Evolutionary conservation across 108 stramenopile species (phyloP).

Genomic region (Conticribra guillardii): DNA sequence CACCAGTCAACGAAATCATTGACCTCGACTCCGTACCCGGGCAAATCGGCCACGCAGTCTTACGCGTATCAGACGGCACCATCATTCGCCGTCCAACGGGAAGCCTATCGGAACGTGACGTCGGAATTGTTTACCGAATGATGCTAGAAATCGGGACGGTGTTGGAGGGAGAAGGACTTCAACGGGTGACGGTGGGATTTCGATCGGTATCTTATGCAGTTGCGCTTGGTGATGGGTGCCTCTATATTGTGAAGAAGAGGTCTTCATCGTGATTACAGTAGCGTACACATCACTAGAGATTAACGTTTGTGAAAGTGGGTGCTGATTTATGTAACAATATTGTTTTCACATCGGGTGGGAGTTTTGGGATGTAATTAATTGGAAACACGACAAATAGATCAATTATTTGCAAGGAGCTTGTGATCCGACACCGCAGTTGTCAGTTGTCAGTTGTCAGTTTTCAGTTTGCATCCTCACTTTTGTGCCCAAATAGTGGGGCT

Average conservation of each 20-base stretch:
- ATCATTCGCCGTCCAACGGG: conserved; percentile 30
- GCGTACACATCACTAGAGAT: too few relatives aligned
- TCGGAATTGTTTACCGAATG: conserved; percentile 39
- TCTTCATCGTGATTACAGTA: conserved; percentile 34
- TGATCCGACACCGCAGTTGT: too few relatives aligned
- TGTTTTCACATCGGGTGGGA: background rate
- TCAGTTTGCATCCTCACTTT: too few relatives aligned
- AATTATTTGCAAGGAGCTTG: too few relatives aligned
- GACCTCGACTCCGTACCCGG: conserved; percentile 45
- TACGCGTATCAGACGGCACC: conserved; percentile 40
- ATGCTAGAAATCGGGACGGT: conserved; percentile 47
- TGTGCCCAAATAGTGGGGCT: too few relatives aligned
- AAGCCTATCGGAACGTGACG: conserved; percentile 32
- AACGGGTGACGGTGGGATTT: conserved; percentile 53
- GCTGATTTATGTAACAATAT: too few relatives aligned
- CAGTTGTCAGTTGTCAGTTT: too few relatives aligned
- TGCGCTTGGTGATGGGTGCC: conserved; percentile 39
- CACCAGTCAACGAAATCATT: too few relatives aligned
- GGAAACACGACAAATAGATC: background rate
- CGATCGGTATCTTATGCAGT: conserved; percentile 35
- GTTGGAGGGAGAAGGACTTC: conserved; percentile 32
- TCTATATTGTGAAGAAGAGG: conserved; percentile 54
- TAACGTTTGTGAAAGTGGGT: background rate
- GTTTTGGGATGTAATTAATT: background rate
- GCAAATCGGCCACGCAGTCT: conserved; percentile 44